These are phyloP conservation scores for Exobasidium cylindrosporum DNA, from an alignment of 1,284 basidiomycete species.

Conservation along the genomic window DNA sequence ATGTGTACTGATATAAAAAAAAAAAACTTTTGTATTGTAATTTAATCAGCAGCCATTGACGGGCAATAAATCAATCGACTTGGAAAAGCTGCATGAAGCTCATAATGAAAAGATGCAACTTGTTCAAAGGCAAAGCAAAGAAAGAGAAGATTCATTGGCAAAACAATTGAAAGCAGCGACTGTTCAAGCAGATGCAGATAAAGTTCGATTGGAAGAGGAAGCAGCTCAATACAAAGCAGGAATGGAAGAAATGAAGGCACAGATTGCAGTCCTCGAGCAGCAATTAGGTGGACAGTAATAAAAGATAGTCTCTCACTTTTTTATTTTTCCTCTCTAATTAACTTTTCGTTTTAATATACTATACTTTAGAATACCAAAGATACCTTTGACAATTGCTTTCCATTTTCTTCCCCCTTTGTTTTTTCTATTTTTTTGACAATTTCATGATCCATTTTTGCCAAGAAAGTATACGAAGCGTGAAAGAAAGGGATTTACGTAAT, in stretches of 20 bases:
- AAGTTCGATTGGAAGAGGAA: neutral
- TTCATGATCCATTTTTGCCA: no score
- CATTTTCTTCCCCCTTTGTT: no score
- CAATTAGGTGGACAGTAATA: no score
- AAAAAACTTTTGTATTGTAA: neutral
- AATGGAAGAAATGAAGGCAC: neutral
- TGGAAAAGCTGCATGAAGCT: constrained; percentile 4
- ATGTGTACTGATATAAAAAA: neutral
- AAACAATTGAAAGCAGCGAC: neutral
- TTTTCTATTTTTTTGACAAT: no score
- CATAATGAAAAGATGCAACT: constrained; percentile 11
- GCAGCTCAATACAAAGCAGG: neutral
- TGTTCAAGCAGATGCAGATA: neutral
- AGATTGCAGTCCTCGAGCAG: neutral
- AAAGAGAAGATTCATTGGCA: neutral
- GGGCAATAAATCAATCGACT: neutral
- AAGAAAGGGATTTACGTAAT: no score
- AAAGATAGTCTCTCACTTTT: no score
- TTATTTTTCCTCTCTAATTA: no score
- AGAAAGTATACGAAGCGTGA: no score
- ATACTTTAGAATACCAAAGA: no score
- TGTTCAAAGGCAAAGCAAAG: neutral
- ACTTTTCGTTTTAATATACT: no score
- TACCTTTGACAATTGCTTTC: no score
- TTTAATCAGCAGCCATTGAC: neutral